Base-by-base conservation (phyloP, 192 early-diverging fungal genomes). In the Backusella circina region DNA sequence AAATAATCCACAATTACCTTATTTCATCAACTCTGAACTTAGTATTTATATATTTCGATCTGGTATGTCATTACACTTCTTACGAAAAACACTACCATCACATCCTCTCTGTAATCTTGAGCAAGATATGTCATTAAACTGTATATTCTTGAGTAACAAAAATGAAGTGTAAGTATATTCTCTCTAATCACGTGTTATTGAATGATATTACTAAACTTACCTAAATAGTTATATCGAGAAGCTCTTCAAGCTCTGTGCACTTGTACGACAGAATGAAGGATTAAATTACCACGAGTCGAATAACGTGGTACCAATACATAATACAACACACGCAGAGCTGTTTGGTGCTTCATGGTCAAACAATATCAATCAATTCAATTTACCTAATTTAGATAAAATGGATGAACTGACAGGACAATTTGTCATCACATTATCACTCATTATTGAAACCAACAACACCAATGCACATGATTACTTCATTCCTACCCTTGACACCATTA, bases 1-100 rank as follows among this genome's bases (percentile, higher is more conserved):
- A 21, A 64, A 41, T 0, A 47, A 44, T 1, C 26, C 68, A 1
- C 28, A 32, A 2, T 69, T 80, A 21, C 77, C 79, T 16, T 69
- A 39, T 13, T 85, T 83, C 47, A 70, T 85, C n/a, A 65, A 67
- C 15, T 50, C 70, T 9, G 32, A 65, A 15, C 75, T 82, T 5
- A 81, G 79, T 2, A 37, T 76, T 8, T 66, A 75, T 28, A 72
- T 84, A 8, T 28, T 86, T 12, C 78, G 84, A 33, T 79, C 83
- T n/a, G 83, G 83, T 5, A 84, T 83, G 41, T 81, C 82, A 31
- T 75, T 86, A 1, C 76, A 80, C 32, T 77, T 86, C 18, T 35
- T 86, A 32, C 54, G 70, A 13, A 51, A 84, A 6, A 83, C 38
- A 64, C 72, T 74, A 2, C 77, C 79, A 16, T 36, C 78, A 5